Evolutionary conservation across 495 filamentous ascomycete species (phyloP).

Genomic region (Parathielavia appendiculata): DNA sequence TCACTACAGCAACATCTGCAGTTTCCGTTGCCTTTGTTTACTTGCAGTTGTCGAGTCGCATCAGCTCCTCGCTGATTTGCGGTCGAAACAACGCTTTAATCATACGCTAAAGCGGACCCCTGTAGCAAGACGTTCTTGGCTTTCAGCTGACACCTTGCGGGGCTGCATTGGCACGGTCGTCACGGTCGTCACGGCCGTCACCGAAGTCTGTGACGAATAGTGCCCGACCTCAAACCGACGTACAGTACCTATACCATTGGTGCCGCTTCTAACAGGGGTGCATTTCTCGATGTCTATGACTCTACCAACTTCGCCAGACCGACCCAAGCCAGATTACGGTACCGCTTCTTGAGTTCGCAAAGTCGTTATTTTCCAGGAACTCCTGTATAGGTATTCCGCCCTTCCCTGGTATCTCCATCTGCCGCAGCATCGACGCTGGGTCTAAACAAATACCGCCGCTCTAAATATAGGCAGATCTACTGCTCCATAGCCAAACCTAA

Average conservation of each 20-base stretch:
- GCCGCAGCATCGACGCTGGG: background rate
- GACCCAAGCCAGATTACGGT: no score
- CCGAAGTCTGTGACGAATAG: no score
- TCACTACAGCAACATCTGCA: background rate
- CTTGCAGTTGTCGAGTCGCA: background rate
- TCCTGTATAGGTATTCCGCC: no score
- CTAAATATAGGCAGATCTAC: conserved; percentile 3
- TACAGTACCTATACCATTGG: no score
- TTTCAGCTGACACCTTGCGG: background rate
- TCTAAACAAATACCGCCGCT: background rate
- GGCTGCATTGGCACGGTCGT: conserved; percentile 3
- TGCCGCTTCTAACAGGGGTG: no score
- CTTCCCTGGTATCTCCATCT: background rate
- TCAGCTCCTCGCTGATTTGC: background rate
- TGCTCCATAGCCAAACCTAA: background rate
- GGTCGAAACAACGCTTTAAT: background rate
- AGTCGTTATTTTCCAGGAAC: no score
- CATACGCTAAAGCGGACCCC: conserved; percentile 7
- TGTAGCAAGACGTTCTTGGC: conserved; percentile 4
- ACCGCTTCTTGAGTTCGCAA: no score
- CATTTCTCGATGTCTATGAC: no score
- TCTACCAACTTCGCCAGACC: no score
- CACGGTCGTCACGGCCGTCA: no score
- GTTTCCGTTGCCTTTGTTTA: background rate
- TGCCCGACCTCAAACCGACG: no score